These are phyloP conservation scores for Microglena sp. DNA, from an alignment of 139 green algal species.

Conservation along the genomic window DNA sequence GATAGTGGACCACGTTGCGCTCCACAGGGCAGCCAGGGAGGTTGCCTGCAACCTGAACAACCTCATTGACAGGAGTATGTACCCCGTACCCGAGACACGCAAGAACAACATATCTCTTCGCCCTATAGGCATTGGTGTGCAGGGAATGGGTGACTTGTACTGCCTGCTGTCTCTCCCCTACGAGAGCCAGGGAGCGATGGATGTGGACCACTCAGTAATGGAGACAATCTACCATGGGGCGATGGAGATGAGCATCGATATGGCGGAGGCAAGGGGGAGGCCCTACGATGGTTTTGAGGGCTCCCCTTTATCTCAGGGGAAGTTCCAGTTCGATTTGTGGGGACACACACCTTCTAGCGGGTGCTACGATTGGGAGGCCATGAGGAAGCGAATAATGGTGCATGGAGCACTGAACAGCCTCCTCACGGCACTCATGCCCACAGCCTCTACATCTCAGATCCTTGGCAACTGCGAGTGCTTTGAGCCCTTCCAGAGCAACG, in stretches of 20 bases:
- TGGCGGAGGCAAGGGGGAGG: slow-evolving; percentile 14
- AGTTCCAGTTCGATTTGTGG: slow-evolving; percentile 32
- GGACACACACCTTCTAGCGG: neutral
- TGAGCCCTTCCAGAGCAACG: slow-evolving; percentile 24
- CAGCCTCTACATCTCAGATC: slow-evolving; percentile 25
- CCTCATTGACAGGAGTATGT: slow-evolving; percentile 29
- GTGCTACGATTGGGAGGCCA: slow-evolving; percentile 11
- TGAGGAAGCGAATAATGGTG: neutral
- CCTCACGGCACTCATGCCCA: slow-evolving; percentile 28
- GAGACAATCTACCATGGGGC: slow-evolving; percentile 29
- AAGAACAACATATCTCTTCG: slow-evolving; percentile 19
- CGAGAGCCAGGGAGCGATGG: slow-evolving; percentile 3
- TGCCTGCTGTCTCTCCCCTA: slow-evolving; percentile 21
- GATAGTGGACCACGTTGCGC: slow-evolving; percentile 12
- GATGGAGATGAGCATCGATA: slow-evolving; percentile 8
- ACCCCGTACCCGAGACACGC: slow-evolving; percentile 13
- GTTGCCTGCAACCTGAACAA: slow-evolving; percentile 27
- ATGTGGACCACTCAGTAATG: slow-evolving; percentile 21
- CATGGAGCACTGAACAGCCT: slow-evolving; percentile 22
- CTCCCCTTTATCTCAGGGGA: slow-evolving; percentile 13
- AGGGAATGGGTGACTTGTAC: slow-evolving; percentile 30
- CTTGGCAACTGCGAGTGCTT: slow-evolving; percentile 31
- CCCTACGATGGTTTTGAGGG: slow-evolving; percentile 18
- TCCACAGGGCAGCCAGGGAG: slow-evolving; percentile 5
- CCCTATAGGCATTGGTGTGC: slow-evolving; percentile 28